A percentile compares a stretch with the other conserved stretches of the same genome.
phyloP scores from a whole-genome alignment of 163 green algal genomes.

The Volvox carteri region DNA sequence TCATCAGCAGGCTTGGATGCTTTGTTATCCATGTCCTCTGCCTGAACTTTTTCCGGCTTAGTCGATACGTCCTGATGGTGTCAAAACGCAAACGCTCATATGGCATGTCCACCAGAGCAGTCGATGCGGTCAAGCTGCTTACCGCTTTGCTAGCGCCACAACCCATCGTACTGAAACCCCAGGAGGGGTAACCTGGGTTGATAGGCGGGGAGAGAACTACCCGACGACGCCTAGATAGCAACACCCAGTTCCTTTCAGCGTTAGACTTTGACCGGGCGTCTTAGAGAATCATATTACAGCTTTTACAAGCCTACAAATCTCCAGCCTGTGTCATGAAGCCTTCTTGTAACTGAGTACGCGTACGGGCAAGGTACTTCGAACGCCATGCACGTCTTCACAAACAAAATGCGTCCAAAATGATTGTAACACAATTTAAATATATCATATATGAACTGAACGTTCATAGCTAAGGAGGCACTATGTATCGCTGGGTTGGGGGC shows the following conservation, averaged over 20 bases:
- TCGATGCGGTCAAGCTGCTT: background rate
- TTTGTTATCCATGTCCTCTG: background rate
- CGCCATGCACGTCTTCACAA: too few relatives aligned
- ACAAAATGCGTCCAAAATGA: too few relatives aligned
- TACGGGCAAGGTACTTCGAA: too few relatives aligned
- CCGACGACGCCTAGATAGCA: background rate
- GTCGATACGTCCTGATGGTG: background rate
- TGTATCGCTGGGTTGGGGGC: background rate
- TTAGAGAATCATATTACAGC: too few relatives aligned
- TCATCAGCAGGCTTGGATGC: background rate
- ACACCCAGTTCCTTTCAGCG: background rate
- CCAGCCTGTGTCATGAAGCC: too few relatives aligned
- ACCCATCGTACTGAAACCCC: background rate
- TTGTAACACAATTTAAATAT: too few relatives aligned
- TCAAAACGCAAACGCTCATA: slow-evolving; percentile 16
- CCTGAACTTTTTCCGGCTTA: background rate
- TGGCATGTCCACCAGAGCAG: background rate
- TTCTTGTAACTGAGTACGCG: too few relatives aligned
- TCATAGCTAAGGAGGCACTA: background rate
- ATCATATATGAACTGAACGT: too few relatives aligned
- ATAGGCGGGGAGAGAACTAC: background rate
- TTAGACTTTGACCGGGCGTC: too few relatives aligned
- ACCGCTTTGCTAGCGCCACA: slow-evolving; percentile 47
- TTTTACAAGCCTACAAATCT: too few relatives aligned
- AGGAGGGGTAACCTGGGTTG: background rate